Base-by-base conservation (phyloP, 345 rosid species). In the Nephelium lappaceum region DNA sequence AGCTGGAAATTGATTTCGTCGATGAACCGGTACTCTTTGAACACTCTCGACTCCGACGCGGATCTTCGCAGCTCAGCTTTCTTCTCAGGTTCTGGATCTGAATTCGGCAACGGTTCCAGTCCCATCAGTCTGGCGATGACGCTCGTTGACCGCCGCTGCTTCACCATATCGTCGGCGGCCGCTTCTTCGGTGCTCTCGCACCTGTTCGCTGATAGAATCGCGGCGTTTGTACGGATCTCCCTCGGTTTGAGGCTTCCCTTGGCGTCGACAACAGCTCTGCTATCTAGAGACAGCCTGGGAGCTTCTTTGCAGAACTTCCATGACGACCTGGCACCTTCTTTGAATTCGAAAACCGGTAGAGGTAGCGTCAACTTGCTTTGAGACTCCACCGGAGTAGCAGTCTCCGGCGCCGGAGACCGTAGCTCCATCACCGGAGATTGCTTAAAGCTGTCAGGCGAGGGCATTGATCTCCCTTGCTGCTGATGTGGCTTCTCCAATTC, bases 101-200 rank as follows among this genome's bases (percentile, higher is more conserved):
- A 84, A 41, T 81, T 81, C 10, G 93, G 88, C 83, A 94, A 76
- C 80, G 89, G 80, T 80, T 94, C 98, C 43, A 96, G 88, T 39
- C 99, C 99, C 99, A 96, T 96, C 73, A 96, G 91, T 69, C 95
- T 86, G 1, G 97, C 99, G 70, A 96, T 88, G 12, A 96, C 98
- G 77, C 99, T 90, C 6, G 99, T 93, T 16, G 98, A 91, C 31
- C 93, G 91, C 8, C 86, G 83, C 79, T 83, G 89, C 67, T 75
- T 83, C 23, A 88, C 90, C 55, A 19, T 43, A 45, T 78, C 86
- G 24, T 82, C 87, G 8, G 78, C 88, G 11, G 71, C 71, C 4
- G 73, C 82, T 27, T 79, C 86, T 49, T 68, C 82, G 15, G 64
- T 67, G 66, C 16, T 77, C 19, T 83, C 79, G 68, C 79, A 80